phyloP scores from a whole-genome alignment of 1,139 yeast species.

The Scheffersomyces segobiensis region DNA sequence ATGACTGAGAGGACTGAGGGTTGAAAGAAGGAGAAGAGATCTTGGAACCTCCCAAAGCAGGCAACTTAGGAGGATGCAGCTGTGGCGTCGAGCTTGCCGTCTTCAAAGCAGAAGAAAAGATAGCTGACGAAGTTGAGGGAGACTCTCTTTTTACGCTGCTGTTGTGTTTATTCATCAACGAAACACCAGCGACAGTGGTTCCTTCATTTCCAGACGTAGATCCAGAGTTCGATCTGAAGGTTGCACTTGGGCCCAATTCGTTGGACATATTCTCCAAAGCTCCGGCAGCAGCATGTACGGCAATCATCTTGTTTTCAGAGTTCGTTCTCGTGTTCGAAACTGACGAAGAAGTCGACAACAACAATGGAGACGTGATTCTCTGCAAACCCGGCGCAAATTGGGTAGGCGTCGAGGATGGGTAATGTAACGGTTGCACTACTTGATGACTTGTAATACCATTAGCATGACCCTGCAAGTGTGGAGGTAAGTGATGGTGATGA shows the following conservation, averaged over 20 bases:
- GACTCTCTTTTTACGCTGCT: constrained; percentile 7
- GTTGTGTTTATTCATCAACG: constrained; percentile 28
- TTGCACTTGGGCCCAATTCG: constrained; percentile 49
- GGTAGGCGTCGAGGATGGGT: constrained; percentile 69
- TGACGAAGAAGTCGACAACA: constrained; percentile 49
- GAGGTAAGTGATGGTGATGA: constrained; percentile 30
- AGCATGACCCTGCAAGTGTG: constrained; percentile 10
- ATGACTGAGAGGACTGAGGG: constrained; percentile 32
- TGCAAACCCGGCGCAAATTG: constrained; percentile 68
- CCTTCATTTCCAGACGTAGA: constrained; percentile 11
- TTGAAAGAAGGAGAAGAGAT: constrained; percentile 45
- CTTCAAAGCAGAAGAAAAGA: constrained; percentile 35
- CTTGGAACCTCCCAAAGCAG: constrained; percentile 27
- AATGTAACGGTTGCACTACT: constrained; percentile 59
- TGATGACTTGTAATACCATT: constrained; percentile 17
- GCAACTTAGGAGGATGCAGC: constrained; percentile 32
- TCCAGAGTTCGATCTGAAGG: constrained; percentile 24
- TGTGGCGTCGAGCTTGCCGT: constrained; percentile 17
- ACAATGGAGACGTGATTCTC: constrained; percentile 63
- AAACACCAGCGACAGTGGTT: constrained; percentile 22
- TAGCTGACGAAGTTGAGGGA: constrained; percentile 17
- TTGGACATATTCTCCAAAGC: constrained; percentile 59
- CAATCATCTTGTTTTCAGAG: constrained; percentile 6
- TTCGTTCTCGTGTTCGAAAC: constrained; percentile 35
- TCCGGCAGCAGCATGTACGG: constrained; percentile 47